phyloP scores from a whole-genome alignment of 164 flowering plant species.

The Stephania cephalantha region DNA sequence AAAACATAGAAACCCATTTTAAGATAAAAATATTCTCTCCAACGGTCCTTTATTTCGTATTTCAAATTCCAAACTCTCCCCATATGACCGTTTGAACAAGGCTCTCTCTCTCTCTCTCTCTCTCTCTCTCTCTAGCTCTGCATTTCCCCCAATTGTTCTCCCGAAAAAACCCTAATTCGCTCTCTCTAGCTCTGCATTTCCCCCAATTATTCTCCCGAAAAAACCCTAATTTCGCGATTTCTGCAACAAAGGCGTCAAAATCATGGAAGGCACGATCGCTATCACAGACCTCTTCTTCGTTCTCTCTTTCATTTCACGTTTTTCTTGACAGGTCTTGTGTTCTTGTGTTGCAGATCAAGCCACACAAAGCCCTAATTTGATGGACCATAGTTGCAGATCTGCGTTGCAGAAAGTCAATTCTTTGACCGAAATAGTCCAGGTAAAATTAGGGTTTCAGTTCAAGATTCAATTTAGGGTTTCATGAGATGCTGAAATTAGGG shows the following conservation, averaged over 20 bases:
- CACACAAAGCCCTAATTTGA: slow-evolving; percentile 13
- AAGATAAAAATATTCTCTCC: neutral
- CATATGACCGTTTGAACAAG: slow-evolving; percentile 18
- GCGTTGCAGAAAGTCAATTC: slow-evolving; percentile 33
- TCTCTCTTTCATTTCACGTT: neutral
- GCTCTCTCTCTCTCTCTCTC: slow-evolving; percentile 5
- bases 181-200: neutral
- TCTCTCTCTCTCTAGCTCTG: slow-evolving; percentile 7
- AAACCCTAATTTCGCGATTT: neutral
- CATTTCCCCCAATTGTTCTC: neutral
- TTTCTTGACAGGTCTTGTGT: neutral
- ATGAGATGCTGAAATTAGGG: neutral
- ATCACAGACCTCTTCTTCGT: neutral
- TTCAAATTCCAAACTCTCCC: slow-evolving; percentile 14
- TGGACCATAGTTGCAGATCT: slow-evolving; percentile 19
- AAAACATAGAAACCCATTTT: too few relatives aligned
- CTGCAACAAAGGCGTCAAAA: neutral
- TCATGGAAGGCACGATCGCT: slow-evolving; percentile 12
- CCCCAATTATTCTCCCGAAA: neutral
- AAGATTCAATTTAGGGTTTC: too few relatives aligned
- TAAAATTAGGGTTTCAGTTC: slow-evolving; percentile 5
- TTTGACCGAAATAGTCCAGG: slow-evolving; percentile 44
- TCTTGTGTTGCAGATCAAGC: slow-evolving; percentile 15
- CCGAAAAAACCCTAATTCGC: neutral
- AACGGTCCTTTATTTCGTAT: slow-evolving; percentile 10